Base-by-base conservation (phyloP, 2,329 filamentous ascomycete genomes). In the Metarhizium humberi region DNA sequence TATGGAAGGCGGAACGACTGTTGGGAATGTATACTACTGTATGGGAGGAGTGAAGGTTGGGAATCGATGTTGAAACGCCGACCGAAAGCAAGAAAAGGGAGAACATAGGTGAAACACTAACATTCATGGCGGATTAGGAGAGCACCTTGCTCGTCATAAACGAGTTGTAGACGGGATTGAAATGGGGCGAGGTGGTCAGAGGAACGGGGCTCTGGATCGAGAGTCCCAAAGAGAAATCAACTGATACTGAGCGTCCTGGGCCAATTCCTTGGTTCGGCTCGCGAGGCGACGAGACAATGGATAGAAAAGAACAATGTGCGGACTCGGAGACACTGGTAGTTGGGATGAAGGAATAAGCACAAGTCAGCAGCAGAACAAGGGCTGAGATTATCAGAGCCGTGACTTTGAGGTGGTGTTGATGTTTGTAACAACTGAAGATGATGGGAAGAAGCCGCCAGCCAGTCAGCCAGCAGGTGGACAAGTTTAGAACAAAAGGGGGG, bases 121-220 rank as follows among this genome's bases (percentile, higher is more conserved):
- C 64, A 58, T 62, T 66, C 64, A 66, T 66, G 58, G 53, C 63
- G 59, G 56, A 55, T 56, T 55, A 32, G 29, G 51, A 59, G 55
- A 49, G 52, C 56, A 45, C 48, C 34, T 56, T 55, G 51, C 50
- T 52, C 54, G 56, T 48, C 51, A 45, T 38, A 43, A 14, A 29
- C 7, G 45, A 16, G 10, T 30, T 30, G 45, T 48, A 30, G 42
- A 7, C 18, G 16, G 42, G n/a, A 45, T 45, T 18, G 42, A 20
- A 20, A 16, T 20, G 6, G 42, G 42, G 5, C 38, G 7, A 20
- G 18, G n/a, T 20, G 10, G 6, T 18, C 42, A 20, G 42, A 20
- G n/a, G 16, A 16, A 20, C n/a, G 18, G n/a, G 16, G 42, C 42
- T 45, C n/a, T 18, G 42, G 7, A 20, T 20, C 42, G 16, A 45